A percentile compares a stretch with the other conserved stretches of the same genome.
phyloP scores from a whole-genome alignment of 345 rosid species.

The Ceriops decandra region DNA sequence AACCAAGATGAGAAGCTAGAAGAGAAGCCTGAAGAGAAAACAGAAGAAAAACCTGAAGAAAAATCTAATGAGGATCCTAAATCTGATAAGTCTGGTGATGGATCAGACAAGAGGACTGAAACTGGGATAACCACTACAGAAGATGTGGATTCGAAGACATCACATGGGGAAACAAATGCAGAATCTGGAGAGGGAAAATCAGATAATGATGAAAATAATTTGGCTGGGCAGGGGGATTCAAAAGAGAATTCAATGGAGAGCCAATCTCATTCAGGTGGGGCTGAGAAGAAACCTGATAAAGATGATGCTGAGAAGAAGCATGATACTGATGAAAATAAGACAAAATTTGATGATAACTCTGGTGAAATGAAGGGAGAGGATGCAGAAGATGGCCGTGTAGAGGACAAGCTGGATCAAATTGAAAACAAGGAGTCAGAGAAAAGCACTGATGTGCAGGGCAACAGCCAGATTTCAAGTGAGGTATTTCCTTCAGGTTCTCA shows the following conservation, averaged over 20 bases:
- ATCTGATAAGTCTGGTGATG: slow-evolving; percentile 31
- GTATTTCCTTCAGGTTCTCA: slow-evolving; percentile 74
- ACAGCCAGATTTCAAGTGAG: slow-evolving; percentile 49
- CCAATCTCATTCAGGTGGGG: slow-evolving; percentile 32
- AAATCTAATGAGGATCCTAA: slow-evolving; percentile 8
- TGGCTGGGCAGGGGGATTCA: slow-evolving; percentile 41
- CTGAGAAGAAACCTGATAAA: slow-evolving; percentile 35
- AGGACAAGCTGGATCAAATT: slow-evolving; percentile 43
- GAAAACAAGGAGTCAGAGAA: slow-evolving; percentile 42
- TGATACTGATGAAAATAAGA: slow-evolving; percentile 36
- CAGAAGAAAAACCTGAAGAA: background rate
- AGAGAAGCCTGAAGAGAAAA: background rate
- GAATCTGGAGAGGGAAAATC: slow-evolving; percentile 36
- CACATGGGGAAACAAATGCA: slow-evolving; percentile 22
- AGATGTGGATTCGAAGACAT: slow-evolving; percentile 28
- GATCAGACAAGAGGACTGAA: slow-evolving; percentile 25
- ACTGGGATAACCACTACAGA: slow-evolving; percentile 29
- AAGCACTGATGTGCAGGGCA: slow-evolving; percentile 38
- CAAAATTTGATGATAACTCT: slow-evolving; percentile 28
- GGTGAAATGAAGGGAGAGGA: slow-evolving; percentile 30
- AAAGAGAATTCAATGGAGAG: slow-evolving; percentile 36
- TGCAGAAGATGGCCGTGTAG: slow-evolving; percentile 39
- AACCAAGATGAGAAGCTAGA: slow-evolving; percentile 22
- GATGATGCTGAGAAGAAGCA: slow-evolving; percentile 40
- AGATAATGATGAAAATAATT: slow-evolving; percentile 34